A percentile compares a stretch with the other conserved stretches of the same genome.
Conservation (phyloP, 208 protist genomes). For the Leishmania tarentolae region DNA sequence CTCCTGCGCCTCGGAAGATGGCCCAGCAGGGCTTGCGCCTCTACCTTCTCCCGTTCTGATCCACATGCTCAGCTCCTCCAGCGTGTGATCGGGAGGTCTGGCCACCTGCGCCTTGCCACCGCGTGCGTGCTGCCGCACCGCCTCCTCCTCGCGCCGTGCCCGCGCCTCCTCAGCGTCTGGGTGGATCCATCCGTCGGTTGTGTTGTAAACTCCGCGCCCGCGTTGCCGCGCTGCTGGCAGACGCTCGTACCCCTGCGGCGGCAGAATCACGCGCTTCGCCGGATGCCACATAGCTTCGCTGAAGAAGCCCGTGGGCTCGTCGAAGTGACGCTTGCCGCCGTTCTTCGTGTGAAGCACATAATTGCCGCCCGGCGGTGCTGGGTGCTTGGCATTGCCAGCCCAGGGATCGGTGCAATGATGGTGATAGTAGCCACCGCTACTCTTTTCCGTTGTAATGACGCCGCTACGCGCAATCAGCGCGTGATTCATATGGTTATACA, state of each 20-base stretch:
- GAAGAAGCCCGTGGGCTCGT: conserved; percentile 37
- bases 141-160: conserved; percentile 19
- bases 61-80: conserved; percentile 55
- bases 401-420: conserved; percentile 7
- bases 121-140: conserved; percentile 9
- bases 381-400: conserved; percentile 17
- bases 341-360: conserved; percentile 68
- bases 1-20: neutral
- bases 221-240: conserved; percentile 13
- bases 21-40: neutral
- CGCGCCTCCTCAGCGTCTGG: conserved; percentile 26
- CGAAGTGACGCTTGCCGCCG: conserved; percentile 77
- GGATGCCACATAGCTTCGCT: conserved; percentile 39
- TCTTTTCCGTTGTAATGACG: conserved; percentile 5
- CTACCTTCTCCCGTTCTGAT: conserved; percentile 9
- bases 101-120: conserved; percentile 53
- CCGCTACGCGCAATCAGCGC: conserved; percentile 43
- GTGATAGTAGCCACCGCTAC: neutral
- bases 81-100: conserved; percentile 50
- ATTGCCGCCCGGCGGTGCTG: conserved; percentile 29
- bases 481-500: conserved; percentile 42
- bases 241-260: conserved; percentile 16
- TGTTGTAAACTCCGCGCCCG: conserved; percentile 37
- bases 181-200: conserved; percentile 27
- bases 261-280: conserved; percentile 27